Evolutionary conservation across 805 yeast genomes (phyloP).

Genomic region (Isabelozyma heimii): DNA sequence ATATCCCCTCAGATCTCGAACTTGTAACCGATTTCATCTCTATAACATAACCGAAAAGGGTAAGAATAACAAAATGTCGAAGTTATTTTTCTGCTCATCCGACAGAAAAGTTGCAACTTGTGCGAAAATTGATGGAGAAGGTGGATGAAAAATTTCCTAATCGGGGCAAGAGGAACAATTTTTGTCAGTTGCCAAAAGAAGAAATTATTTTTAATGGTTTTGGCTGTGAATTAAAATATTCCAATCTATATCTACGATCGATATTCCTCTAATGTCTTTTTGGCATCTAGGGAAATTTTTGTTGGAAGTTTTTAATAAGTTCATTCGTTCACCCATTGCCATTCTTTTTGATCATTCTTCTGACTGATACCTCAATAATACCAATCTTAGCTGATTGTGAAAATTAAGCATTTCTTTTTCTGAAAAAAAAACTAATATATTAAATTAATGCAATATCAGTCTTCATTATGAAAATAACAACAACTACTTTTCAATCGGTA

Average conservation of each 20-base stretch:
- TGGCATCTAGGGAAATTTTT: neutral
- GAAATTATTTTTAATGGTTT: neutral
- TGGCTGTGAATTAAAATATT: neutral
- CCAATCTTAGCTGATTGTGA: neutral
- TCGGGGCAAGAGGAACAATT: neutral
- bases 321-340: neutral
- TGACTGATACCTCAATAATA: neutral
- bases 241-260: neutral
- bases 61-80: neutral
- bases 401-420: no score
- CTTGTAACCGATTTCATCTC: neutral
- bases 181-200: neutral
- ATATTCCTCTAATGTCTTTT: neutral
- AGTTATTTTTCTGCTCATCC: neutral
- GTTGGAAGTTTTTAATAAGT: neutral
- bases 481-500: conserved; percentile 19
- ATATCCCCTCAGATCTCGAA: neutral
- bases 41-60: neutral
- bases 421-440: neutral
- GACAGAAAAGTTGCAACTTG: neutral
- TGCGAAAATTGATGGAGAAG: neutral
- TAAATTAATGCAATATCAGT: neutral
- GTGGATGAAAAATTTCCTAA: neutral
- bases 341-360: neutral
- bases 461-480: conserved; percentile 19